These are phyloP conservation scores for Naematelia aurantialba DNA, from an alignment of 768 basidiomycete species.

Conservation along the genomic window DNA sequence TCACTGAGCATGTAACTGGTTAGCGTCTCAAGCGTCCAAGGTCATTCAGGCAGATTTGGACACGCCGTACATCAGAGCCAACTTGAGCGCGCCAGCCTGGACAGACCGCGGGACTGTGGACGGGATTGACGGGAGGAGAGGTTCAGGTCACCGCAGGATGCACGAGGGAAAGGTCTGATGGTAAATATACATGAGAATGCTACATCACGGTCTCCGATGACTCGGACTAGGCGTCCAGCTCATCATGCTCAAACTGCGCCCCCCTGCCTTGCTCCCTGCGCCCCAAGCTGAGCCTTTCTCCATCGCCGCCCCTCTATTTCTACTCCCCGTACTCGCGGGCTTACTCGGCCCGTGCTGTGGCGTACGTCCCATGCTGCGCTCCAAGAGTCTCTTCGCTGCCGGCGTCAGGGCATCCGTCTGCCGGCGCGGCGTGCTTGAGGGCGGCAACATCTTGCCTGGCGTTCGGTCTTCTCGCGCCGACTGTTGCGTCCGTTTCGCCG, in stretches of 20 bases:
- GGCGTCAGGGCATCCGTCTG: constrained; percentile 76
- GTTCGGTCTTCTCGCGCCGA: constrained; percentile 48
- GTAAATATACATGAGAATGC: neutral
- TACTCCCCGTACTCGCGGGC: constrained; percentile 19
- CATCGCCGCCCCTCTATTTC: constrained; percentile 39
- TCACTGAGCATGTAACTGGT: neutral
- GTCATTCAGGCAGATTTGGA: constrained; percentile 38
- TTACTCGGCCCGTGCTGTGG: constrained; percentile 13
- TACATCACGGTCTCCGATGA: constrained; percentile 1
- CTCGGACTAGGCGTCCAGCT: constrained; percentile 39
- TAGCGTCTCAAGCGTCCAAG: constrained; percentile 1
- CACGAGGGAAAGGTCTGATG: constrained; percentile 23
- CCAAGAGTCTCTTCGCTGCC: constrained; percentile 72
- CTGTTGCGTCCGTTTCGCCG: constrained; percentile 37
- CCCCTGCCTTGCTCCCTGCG: constrained; percentile 12
- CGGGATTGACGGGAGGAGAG: constrained; percentile 23
- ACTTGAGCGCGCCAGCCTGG: neutral
- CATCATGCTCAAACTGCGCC: constrained; percentile 9
- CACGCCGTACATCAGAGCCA: constrained; percentile 34
- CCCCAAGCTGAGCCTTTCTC: constrained; percentile 33
- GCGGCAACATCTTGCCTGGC: constrained; percentile 68
- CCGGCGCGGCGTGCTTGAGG: constrained; percentile 68
- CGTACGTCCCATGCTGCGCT: constrained; percentile 50
- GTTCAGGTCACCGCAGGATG: constrained; percentile 12
- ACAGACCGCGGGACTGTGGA: neutral